phyloP scores from a whole-genome alignment of 805 yeast species.

The Candida vartiovaarae region DNA sequence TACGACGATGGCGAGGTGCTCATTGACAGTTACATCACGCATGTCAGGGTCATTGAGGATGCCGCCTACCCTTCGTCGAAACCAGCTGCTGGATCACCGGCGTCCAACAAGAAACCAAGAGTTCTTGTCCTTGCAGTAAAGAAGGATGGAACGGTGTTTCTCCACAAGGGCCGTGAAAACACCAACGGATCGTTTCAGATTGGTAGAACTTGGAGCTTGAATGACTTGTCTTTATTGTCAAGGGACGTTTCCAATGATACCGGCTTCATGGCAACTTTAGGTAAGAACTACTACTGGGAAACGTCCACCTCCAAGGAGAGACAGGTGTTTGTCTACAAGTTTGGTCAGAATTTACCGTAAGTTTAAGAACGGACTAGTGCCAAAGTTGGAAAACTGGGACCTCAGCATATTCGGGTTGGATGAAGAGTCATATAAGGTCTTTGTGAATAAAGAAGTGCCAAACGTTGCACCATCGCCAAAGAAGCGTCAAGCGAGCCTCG shows the following conservation, averaged over 20 bases:
- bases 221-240: conserved; percentile 53
- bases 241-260: conserved; percentile 44
- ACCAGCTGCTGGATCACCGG: conserved; percentile 52
- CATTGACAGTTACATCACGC: conserved; percentile 63
- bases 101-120: conserved; percentile 51
- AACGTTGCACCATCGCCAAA: conserved; percentile 3
- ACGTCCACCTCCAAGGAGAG: conserved; percentile 52
- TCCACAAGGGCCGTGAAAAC: conserved; percentile 84
- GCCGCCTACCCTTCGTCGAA: conserved; percentile 58
- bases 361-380: conserved; percentile 49
- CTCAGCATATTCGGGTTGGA: conserved; percentile 32
- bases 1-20: conserved; percentile 35
- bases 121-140: conserved; percentile 51
- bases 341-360: conserved; percentile 46
- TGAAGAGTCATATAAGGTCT: conserved; percentile 27
- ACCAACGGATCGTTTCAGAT: conserved; percentile 72
- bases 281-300: conserved; percentile 82
- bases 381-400: conserved; percentile 48
- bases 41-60: conserved; percentile 69
- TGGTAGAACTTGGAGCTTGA: conserved; percentile 88
- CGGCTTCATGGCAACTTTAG: conserved; percentile 55
- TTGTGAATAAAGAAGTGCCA: conserved; percentile 12
- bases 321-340: conserved; percentile 47
- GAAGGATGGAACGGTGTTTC: conserved; percentile 55
- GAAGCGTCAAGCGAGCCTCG: neutral